phyloP scores from a whole-genome alignment of 2,329 filamentous ascomycete species.

The Didymella exigua region DNA sequence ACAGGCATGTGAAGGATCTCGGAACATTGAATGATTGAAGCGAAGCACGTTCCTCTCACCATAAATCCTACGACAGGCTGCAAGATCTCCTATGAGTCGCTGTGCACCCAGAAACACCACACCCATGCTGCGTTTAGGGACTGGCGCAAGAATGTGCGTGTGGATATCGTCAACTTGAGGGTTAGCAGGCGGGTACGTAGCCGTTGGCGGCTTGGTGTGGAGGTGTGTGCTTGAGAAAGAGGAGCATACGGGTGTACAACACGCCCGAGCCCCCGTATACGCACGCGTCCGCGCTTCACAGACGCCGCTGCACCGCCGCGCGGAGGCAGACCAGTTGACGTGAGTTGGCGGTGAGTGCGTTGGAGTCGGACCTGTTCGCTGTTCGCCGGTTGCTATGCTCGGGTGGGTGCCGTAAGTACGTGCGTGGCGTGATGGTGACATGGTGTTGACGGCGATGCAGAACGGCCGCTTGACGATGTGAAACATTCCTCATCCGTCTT shows the following conservation, averaged over 20 bases:
- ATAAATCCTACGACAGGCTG: background rate
- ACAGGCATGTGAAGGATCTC: constrained; percentile 15
- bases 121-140: constrained; percentile 1
- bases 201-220: constrained; percentile 14
- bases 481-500: constrained; percentile 13
- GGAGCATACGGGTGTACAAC: constrained; percentile 9
- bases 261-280: constrained; percentile 15
- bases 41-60: constrained; percentile 14
- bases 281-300: constrained; percentile 10
- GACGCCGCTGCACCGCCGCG: constrained; percentile 13
- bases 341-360: constrained; percentile 18
- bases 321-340: background rate
- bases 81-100: background rate
- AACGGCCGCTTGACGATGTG: constrained; percentile 15
- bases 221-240: constrained; percentile 4
- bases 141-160: constrained; percentile 7
- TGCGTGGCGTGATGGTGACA: constrained; percentile 17
- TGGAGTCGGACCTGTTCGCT: constrained; percentile 10
- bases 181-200: constrained; percentile 15
- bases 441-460: constrained; percentile 8
- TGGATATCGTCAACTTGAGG: constrained; percentile 1
- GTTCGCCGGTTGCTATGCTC: constrained; percentile 8
- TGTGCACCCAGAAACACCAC: background rate
- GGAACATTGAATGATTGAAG: constrained; percentile 17
- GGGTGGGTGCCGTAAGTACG: constrained; percentile 1